phyloP scores from a whole-genome alignment of 2,329 filamentous ascomycete genomes.

The Fusarium nygamai region DNA sequence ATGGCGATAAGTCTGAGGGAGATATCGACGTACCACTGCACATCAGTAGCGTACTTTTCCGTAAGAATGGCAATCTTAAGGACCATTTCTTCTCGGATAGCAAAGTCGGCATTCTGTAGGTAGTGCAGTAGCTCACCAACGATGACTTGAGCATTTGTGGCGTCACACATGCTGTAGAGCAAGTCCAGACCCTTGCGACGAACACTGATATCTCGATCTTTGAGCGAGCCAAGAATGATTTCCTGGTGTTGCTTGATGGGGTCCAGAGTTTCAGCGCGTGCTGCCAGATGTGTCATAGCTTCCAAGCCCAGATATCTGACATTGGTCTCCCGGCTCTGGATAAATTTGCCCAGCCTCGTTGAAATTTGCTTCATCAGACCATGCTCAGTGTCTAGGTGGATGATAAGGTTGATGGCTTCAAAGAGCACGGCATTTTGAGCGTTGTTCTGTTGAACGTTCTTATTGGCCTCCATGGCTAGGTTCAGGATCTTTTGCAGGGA shows the following conservation, averaged over 20 bases:
- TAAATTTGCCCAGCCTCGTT: constrained; percentile 89
- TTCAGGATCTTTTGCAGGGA: constrained; percentile 92
- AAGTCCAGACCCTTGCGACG: constrained; percentile 94
- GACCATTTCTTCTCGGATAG: constrained; percentile 98
- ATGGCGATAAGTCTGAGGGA: constrained; percentile 93
- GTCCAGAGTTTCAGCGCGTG: constrained; percentile 90
- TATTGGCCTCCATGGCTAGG: constrained; percentile 89
- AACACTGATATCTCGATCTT: constrained; percentile 96
- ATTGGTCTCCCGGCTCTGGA: constrained; percentile 96
- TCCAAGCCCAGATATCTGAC: constrained; percentile 95
- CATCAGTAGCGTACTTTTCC: constrained; percentile 97
- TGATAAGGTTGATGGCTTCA: constrained; percentile 98
- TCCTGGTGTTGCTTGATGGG: constrained; percentile 98
- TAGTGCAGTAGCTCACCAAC: constrained; percentile 94
- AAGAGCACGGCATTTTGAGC: constrained; percentile 98
- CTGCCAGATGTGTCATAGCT: constrained; percentile 97
- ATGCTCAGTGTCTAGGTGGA: constrained; percentile 95
- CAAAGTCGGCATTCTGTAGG: constrained; percentile 95
- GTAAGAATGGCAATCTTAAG: constrained; percentile 98
- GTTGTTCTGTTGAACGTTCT: constrained; percentile 99
- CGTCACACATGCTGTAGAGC: constrained; percentile 99
- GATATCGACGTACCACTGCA: constrained; percentile 99
- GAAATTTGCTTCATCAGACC: constrained; percentile 97
- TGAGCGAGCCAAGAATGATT: constrained; percentile 92
- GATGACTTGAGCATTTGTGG: constrained; percentile 91